Evolutionary conservation across 2,329 filamentous ascomycete species (phyloP), one percentile per base, ranked within the genome.

Genomic region (Colletotrichum sp.): DNA sequence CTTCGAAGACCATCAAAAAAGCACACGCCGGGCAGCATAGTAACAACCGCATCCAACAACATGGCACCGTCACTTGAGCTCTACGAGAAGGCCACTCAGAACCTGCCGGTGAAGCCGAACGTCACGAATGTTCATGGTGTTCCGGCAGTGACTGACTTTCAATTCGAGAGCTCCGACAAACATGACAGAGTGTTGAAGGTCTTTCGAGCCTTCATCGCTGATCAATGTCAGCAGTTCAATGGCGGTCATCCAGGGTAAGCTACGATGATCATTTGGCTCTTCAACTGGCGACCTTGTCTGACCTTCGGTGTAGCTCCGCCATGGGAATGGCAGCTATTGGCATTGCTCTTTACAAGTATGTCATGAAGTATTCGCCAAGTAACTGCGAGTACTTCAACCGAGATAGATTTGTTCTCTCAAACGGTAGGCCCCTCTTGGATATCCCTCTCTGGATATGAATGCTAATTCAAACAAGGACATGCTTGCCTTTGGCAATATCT

Each of bases 241-340:
- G 92, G 92, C 48, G 93, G 93, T 0, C 93, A 94, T 80, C 93
- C 92, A 18, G 93, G 91, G 92, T 48, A 93, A 94, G 80, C 83
- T 94, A 12, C 18, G 0, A 43, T n/a, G 16, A 2, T 39, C 36
- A 8, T 8, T 4, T 39, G 36, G 1, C 36, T 39, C 36, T 39
- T 18, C 36, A 39, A 0, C 4, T 39, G 36, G 16, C 16, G 36
- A 18, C 1, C 5, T 36, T 16, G 16, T 39, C 36, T 43, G 8
- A 48, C 18, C 39, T n/a, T 48, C 18, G 9, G 9, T 4, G 18
- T 12, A 48, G 92, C 27, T 81, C 83, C 39, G 89, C 89, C 22
- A 91, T 92, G 81, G 90, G 90, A 36, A 92, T 92, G 85, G 91
- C 90, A 22, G 91, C 89, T 4, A 92, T 93, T 70, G 91, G 91